Base-by-base conservation (phyloP, 139 green algal species). In the Coelastrella sp. region DNA sequence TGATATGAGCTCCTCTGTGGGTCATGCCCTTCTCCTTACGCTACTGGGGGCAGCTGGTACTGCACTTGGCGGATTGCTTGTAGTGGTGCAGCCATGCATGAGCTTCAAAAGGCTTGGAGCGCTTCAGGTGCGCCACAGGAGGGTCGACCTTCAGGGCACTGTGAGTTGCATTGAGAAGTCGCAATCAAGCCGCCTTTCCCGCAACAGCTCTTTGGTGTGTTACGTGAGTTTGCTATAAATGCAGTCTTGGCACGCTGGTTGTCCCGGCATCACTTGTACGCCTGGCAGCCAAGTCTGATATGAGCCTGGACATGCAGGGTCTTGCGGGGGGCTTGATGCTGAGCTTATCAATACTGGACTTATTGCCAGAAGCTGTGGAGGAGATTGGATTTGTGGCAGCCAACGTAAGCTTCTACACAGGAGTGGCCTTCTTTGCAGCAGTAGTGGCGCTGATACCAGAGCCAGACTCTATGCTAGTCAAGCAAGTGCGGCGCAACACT, bases 321-420 rank as follows among this genome's bases (percentile, higher is more conserved):
- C 72, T 96, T 0, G 92, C 93, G 21, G 93, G 87, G 41, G 94
- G 94, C 1, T 89, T 96, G 25, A 96, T 97, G 94, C 90, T 96
- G 2, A 91, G 84, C 81, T 92, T 97, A 41, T 92, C 86, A 25
- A 86, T 96, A 40, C 89, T 96, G 41, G 94, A 97, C 75, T 86
- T 97, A 30, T 81, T 94, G 43, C 94, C 91, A 9, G 89, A 91
- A 45, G 87, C 93, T 37, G 88, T 91, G 4, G 87, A 94, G 34
- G 88, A 86, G 51, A 85, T 97, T 0, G 92, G 93, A 34, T 92
- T 93, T 41, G 50, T 73, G 17, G 59, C 69, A 34, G 92, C 93
- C 62, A 94, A 93, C 57, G 6, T 90, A 27, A 95, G 90, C 80
- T 96, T 96, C 85, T 96, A 93, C 78, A 76, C 30, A 15, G 94